Evolutionary conservation across 2,329 filamentous ascomycete genomes (phyloP).

Genomic region (Cercospora sojina): DNA sequence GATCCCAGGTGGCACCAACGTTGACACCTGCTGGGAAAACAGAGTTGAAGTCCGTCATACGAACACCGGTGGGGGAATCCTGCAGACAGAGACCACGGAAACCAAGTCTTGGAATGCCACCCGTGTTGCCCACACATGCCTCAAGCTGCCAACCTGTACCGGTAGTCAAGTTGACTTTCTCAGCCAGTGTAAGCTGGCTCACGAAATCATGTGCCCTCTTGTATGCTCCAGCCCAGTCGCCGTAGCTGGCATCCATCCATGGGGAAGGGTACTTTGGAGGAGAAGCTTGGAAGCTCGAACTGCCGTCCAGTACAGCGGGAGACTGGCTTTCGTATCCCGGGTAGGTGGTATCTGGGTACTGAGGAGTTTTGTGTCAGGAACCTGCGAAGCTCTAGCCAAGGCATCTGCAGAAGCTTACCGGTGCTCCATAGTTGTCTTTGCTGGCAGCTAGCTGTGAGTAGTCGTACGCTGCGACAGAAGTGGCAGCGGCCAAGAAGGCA

Average conservation of each 20-base stretch:
- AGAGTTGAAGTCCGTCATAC: constrained; percentile 44
- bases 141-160: constrained; percentile 49
- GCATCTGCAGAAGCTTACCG: constrained; percentile 9
- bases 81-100: constrained; percentile 46
- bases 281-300: constrained; percentile 27
- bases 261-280: constrained; percentile 34
- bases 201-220: constrained; percentile 35
- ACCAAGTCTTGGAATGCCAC: constrained; percentile 38
- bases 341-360: constrained; percentile 33
- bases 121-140: constrained; percentile 42
- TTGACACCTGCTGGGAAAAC: constrained; percentile 46
- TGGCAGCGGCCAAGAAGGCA: constrained; percentile 15
- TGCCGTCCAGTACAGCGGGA: constrained; percentile 30
- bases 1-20: constrained; percentile 48
- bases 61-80: constrained; percentile 45
- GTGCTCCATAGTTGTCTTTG: constrained; percentile 27
- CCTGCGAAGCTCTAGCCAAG: background rate
- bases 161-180: constrained; percentile 40
- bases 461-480: constrained; percentile 22
- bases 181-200: constrained; percentile 35
- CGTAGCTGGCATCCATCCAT: constrained; percentile 40
- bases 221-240: constrained; percentile 46
- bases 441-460: constrained; percentile 25
- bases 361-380: background rate
- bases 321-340: constrained; percentile 30